phyloP scores from a whole-genome alignment of 129 eudicot species.

The Tagetes erecta region DNA sequence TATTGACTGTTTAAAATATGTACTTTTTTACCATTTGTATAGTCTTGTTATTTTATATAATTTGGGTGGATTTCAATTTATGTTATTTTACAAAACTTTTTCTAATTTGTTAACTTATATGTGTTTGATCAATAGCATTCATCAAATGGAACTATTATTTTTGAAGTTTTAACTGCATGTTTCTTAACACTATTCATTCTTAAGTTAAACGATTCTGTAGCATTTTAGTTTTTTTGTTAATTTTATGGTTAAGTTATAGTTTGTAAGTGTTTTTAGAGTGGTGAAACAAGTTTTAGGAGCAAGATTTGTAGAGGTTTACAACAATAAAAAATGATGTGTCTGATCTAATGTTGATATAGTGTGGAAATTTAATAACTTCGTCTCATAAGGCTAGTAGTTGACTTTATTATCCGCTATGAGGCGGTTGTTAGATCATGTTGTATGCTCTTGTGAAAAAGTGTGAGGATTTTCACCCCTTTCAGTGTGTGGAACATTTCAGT shows the following conservation, averaged over 20 bases:
- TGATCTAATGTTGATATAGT: constrained; percentile 49
- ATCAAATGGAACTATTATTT: neutral
- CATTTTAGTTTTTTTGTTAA: neutral
- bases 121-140: neutral
- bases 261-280: neutral
- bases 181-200: neutral
- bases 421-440: neutral
- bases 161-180: neutral
- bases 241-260: neutral
- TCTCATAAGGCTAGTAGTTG: constrained; percentile 57
- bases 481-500: no score
- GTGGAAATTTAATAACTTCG: constrained; percentile 41
- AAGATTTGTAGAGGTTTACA: neutral
- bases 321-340: neutral
- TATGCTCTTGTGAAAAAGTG: no score
- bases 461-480: no score
- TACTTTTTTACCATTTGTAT: no score
- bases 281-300: neutral
- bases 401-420: constrained; percentile 41
- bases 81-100: neutral
- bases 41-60: no score
- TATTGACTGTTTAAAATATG: neutral
- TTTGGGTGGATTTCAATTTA: neutral
- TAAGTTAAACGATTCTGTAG: neutral
- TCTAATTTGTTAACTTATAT: neutral